phyloP scores from a whole-genome alignment of 768 basidiomycete genomes.

The Mrakia frigida region DNA sequence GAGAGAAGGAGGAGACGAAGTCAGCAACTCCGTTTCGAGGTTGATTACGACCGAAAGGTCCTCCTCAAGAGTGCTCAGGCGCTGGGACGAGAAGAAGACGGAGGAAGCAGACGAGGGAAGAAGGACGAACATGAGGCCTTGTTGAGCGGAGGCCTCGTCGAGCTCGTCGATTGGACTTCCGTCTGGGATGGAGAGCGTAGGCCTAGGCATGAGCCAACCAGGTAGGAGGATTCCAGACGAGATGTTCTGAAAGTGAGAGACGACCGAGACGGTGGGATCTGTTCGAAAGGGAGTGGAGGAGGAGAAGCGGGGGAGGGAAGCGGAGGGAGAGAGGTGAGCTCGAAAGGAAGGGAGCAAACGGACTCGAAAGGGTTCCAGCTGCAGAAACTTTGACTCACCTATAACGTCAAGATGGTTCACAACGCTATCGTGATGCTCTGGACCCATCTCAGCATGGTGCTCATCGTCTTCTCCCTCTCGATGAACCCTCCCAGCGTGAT shows the following conservation, averaged over 20 bases:
- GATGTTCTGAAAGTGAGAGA: slow-evolving; percentile 31
- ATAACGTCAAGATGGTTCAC: slow-evolving; percentile 30
- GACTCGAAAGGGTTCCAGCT: background rate
- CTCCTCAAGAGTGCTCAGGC: background rate
- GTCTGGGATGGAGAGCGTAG: slow-evolving; percentile 19
- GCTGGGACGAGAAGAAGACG: background rate
- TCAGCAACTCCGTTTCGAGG: background rate
- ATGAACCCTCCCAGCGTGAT: background rate
- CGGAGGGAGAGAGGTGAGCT: background rate
- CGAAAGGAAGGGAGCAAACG: background rate
- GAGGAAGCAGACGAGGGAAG: background rate
- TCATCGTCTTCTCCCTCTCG: background rate
- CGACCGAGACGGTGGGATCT: slow-evolving; percentile 29
- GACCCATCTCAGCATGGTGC: slow-evolving; percentile 24
- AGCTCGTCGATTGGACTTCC: background rate
- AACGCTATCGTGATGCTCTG: slow-evolving; percentile 22
- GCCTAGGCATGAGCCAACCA: slow-evolving; percentile 8
- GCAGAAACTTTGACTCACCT: background rate
- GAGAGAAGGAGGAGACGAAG: background rate
- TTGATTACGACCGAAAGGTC: too few relatives aligned
- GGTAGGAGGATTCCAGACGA: slow-evolving; percentile 28
- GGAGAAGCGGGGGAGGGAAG: background rate
- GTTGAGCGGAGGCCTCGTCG: slow-evolving; percentile 17
- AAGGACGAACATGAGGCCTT: slow-evolving; percentile 2
- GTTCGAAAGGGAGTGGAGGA: background rate